Evolutionary conservation across 768 basidiomycete species (phyloP).

Genomic region (Leucocoprinus leucothites): DNA sequence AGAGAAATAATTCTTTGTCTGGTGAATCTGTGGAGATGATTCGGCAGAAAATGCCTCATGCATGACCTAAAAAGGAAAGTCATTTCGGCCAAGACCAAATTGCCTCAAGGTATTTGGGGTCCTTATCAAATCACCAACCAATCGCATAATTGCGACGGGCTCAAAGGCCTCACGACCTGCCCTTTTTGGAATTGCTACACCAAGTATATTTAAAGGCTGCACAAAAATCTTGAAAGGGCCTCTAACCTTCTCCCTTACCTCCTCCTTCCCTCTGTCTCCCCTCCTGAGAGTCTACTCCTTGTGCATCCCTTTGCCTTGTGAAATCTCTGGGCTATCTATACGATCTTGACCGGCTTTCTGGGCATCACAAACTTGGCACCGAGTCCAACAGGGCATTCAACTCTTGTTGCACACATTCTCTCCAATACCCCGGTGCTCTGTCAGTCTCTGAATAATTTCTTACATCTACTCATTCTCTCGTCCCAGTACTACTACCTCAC

Average conservation of each 20-base stretch:
- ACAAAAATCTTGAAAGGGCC: background rate
- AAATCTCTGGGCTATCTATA: too few relatives aligned
- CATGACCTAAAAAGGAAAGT: too few relatives aligned
- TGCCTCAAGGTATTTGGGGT: slow-evolving; percentile 27
- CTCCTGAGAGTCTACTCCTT: background rate
- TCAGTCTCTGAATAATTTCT: too few relatives aligned
- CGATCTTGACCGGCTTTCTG: too few relatives aligned
- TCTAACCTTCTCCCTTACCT: slow-evolving; percentile 6
- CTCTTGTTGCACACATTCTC: too few relatives aligned
- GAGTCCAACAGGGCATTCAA: too few relatives aligned
- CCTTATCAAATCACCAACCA: slow-evolving; percentile 27
- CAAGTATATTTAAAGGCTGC: slow-evolving; percentile 22
- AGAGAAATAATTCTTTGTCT: slow-evolving; percentile 11
- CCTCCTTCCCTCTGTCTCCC: background rate
- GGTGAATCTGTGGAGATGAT: slow-evolving; percentile 1
- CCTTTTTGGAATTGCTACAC: slow-evolving; percentile 2
- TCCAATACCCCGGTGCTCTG: too few relatives aligned
- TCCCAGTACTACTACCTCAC: too few relatives aligned
- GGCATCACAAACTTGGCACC: too few relatives aligned
- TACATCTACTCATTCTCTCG: too few relatives aligned
- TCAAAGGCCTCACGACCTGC: slow-evolving; percentile 37
- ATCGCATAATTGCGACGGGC: slow-evolving; percentile 45
- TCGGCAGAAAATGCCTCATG: slow-evolving; percentile 10
- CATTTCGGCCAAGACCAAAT: background rate
- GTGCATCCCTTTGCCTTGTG: too few relatives aligned